Percentiles rank a stretch among this genome's conserved stretches.
Conservation (phyloP, 2,329 filamentous ascomycete species). For the Dendrostoma leiphaemia region DNA sequence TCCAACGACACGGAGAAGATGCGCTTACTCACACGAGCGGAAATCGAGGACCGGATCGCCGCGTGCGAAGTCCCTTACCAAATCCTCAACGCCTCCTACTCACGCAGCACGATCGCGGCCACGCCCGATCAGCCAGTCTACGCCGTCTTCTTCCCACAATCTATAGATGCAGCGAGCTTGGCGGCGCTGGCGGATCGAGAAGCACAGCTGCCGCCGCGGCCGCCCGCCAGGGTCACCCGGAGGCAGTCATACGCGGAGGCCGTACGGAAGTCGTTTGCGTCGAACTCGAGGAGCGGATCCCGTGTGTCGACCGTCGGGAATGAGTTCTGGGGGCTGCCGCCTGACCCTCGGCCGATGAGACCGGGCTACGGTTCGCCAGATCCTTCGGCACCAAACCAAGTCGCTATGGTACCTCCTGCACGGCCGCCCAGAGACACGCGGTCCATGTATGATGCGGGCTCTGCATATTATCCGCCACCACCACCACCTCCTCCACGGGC, state of each 20-base stretch:
- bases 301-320: too few relatives aligned
- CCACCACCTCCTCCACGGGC: too few relatives aligned
- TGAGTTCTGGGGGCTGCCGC: too few relatives aligned
- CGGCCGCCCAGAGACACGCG: too few relatives aligned
- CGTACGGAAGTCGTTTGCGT: too few relatives aligned
- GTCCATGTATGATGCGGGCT: too few relatives aligned
- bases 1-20: background rate
- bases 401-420: too few relatives aligned
- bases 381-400: too few relatives aligned
- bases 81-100: slow-evolving; percentile 14
- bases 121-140: background rate
- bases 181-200: background rate
- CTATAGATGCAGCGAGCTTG: background rate
- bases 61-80: slow-evolving; percentile 18
- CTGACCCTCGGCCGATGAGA: too few relatives aligned
- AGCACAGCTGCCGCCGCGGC: slow-evolving; percentile 5
- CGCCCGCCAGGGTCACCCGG: slow-evolving; percentile 5
- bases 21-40: slow-evolving; percentile 12
- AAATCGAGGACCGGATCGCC: slow-evolving; percentile 19
- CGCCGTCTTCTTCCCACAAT: slow-evolving; percentile 6
- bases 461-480: too few relatives aligned
- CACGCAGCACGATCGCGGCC: background rate
- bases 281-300: too few relatives aligned
- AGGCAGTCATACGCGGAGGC: slow-evolving; percentile 3
- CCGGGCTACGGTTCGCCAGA: too few relatives aligned